phyloP scores from a whole-genome alignment of 306 rosid species.

The Cicer arietinum region DNA sequence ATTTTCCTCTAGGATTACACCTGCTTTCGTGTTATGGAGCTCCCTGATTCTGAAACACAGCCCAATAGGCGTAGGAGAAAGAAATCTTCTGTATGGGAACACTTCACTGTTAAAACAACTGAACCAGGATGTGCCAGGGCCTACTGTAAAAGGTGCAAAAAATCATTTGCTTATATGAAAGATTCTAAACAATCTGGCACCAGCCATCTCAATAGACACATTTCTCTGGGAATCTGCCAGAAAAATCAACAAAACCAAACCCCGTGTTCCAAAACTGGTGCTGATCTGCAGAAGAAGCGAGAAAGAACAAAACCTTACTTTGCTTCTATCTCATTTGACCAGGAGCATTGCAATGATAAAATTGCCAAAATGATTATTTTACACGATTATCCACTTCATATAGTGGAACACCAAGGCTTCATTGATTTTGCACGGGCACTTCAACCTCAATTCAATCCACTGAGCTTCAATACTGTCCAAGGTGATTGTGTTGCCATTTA shows the following conservation, averaged over 20 bases:
- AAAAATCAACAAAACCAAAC: constrained; percentile 47
- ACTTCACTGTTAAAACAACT: constrained; percentile 68
- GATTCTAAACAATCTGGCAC: constrained; percentile 89
- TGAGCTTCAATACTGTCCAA: constrained; percentile 59
- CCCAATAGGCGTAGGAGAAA: constrained; percentile 63
- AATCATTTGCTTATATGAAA: constrained; percentile 77
- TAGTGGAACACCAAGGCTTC: constrained; percentile 91
- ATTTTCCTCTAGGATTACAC: constrained; percentile 44
- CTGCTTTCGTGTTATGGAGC: constrained; percentile 51
- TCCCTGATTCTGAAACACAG: constrained; percentile 49
- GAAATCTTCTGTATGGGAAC: constrained; percentile 92
- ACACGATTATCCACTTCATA: constrained; percentile 90
- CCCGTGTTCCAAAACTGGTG: constrained; percentile 30
- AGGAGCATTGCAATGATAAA: constrained; percentile 64
- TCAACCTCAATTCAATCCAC: constrained; percentile 75
- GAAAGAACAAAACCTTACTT: constrained; percentile 48
- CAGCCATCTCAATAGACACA: constrained; percentile 91
- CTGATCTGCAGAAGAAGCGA: constrained; percentile 61
- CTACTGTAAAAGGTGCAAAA: constrained; percentile 76
- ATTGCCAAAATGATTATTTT: constrained; percentile 82
- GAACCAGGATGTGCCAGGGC: constrained; percentile 73
- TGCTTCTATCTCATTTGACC: constrained; percentile 64
- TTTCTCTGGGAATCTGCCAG: constrained; percentile 70
- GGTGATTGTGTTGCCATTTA: constrained; percentile 73
- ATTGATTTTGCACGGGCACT: constrained; percentile 63